These are phyloP conservation scores for Funneliformis geosporum DNA, from an alignment of 192 early-diverging fungal genomes.

Conservation along the genomic window DNA sequence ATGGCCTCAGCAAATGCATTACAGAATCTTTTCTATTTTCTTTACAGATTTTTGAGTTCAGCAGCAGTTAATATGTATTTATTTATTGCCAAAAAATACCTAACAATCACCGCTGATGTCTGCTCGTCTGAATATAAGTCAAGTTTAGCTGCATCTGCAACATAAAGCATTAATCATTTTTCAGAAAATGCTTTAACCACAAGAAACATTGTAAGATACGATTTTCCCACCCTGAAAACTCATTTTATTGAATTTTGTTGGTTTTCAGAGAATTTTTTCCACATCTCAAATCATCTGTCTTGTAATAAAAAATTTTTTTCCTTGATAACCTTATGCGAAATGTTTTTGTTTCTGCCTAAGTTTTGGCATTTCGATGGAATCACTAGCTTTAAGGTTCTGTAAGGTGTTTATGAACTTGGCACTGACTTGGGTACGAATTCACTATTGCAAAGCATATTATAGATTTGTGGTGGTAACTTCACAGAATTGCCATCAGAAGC, in stretches of 20 bases:
- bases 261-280: too few species aligned
- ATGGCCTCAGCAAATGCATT: too few species aligned
- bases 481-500: too few species aligned
- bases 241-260: too few species aligned
- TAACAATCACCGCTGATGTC: not conserved
- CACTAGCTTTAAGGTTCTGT: not conserved
- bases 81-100: too few species aligned
- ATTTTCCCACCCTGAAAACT: too few species aligned
- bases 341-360: slow-evolving; percentile 21
- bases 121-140: not conserved
- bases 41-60: too few species aligned
- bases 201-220: slow-evolving; percentile 24
- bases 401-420: not conserved
- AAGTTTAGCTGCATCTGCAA: slow-evolving; percentile 36
- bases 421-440: not conserved
- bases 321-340: slow-evolving; percentile 14
- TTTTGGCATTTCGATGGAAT: slow-evolving; percentile 18
- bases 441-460: not conserved
- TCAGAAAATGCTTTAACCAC: slow-evolving; percentile 35
- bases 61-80: too few species aligned
- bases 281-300: too few species aligned
- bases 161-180: slow-evolving; percentile 36
- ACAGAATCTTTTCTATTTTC: too few species aligned
- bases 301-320: not conserved
- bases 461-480: not conserved